phyloP scores from a whole-genome alignment of 305 asterid genomes.

The Ruellia speciosa region DNA sequence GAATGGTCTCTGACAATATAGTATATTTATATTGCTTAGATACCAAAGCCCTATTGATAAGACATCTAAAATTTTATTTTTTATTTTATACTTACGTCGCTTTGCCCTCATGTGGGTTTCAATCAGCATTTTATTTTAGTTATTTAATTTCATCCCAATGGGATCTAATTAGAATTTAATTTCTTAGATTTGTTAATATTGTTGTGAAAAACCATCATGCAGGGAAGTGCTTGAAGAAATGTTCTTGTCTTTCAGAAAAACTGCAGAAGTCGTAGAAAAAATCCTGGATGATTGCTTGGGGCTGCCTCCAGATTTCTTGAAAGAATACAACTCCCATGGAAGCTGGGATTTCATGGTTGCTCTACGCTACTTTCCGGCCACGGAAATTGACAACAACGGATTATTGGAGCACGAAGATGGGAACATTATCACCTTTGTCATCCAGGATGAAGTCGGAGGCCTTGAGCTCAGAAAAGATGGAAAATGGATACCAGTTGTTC shows the following conservation, averaged over 20 bases:
- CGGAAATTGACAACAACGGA: conserved; percentile 24
- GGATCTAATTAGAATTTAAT: no score
- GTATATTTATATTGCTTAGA: no score
- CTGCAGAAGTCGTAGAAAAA: conserved; percentile 24
- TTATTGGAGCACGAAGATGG: conserved; percentile 29
- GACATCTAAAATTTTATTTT: no score
- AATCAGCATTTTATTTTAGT: no score
- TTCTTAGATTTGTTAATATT: no score
- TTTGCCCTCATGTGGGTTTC: no score
- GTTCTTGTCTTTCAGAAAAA: conserved; percentile 22
- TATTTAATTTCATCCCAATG: no score
- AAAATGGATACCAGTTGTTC: conserved; percentile 33
- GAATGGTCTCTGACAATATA: no score
- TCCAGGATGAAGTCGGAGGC: conserved; percentile 41
- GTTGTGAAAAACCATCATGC: background rate
- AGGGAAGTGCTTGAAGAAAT: conserved; percentile 28
- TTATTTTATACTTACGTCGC: no score
- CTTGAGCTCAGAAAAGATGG: conserved; percentile 29
- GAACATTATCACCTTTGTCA: conserved; percentile 24
- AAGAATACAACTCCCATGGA: conserved; percentile 31
- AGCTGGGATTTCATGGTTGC: conserved; percentile 38
- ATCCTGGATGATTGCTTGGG: conserved; percentile 36
- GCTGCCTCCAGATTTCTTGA: conserved; percentile 29
- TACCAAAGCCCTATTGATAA: no score
- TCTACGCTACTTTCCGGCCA: conserved; percentile 29